phyloP scores from a whole-genome alignment of 1,139 yeast genomes.

The Torulaspora pretoriensis region DNA sequence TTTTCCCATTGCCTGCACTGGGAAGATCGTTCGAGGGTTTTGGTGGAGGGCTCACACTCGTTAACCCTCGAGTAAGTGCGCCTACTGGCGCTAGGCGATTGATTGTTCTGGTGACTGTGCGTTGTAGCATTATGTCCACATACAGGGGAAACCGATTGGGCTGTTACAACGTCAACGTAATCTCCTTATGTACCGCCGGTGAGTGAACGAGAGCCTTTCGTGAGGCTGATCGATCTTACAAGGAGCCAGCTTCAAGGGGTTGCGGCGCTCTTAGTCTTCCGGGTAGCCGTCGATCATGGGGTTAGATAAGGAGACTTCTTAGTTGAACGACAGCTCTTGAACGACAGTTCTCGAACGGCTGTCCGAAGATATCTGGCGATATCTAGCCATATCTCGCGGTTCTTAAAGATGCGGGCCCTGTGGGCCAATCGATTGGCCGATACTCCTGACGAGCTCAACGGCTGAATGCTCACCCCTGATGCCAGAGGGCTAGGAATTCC shows the following conservation, averaged over 20 bases:
- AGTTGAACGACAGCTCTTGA: background rate
- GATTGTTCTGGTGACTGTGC: slow-evolving; percentile 2
- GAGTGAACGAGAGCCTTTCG: background rate
- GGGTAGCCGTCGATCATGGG: slow-evolving; percentile 6
- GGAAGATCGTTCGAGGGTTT: background rate
- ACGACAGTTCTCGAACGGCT: background rate
- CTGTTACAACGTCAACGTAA: background rate
- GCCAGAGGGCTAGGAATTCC: background rate
- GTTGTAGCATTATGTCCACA: slow-evolving; percentile 1
- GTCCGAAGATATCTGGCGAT: too few species aligned
- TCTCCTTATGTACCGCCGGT: background rate
- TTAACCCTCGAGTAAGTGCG: background rate
- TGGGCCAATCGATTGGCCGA: too few species aligned
- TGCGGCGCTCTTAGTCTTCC: slow-evolving; percentile 6
- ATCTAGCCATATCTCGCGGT: too few species aligned
- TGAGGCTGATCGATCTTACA: background rate
- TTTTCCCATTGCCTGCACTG: slow-evolving; percentile 14
- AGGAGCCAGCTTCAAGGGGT: slow-evolving; percentile 6
- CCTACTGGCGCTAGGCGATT: background rate
- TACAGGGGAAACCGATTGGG: background rate
- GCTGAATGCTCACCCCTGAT: too few species aligned
- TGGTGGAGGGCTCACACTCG: background rate
- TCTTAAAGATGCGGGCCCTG: too few species aligned
- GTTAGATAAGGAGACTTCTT: background rate
- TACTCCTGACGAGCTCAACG: too few species aligned